Conservation (phyloP, 306 rosid species). For the Medicago ruthenica region DNA sequence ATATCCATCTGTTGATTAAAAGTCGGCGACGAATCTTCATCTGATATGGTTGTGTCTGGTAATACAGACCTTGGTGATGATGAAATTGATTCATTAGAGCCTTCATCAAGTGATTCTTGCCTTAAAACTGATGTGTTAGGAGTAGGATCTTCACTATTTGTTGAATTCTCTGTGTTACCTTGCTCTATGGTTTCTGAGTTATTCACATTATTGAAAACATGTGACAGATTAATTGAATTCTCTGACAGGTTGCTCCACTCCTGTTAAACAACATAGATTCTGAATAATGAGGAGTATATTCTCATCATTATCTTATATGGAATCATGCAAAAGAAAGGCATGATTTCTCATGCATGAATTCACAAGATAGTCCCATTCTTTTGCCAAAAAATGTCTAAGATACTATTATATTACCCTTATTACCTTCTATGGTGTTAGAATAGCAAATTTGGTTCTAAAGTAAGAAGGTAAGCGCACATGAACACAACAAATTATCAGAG, state of each 20-base stretch:
- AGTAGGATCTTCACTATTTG: constrained; percentile 40
- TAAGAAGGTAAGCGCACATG: too few species aligned
- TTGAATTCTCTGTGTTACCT: constrained; percentile 42
- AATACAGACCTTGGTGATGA: constrained; percentile 57
- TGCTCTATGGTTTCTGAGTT: constrained; percentile 14
- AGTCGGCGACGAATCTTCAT: constrained; percentile 42
- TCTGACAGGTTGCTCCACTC: constrained; percentile 37
- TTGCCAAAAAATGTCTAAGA: too few species aligned
- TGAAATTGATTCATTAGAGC: constrained; percentile 41
- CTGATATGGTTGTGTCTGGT: constrained; percentile 31
- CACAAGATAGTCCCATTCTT: too few species aligned
- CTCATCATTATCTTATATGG: background rate
- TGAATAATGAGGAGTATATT: background rate
- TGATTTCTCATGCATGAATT: constrained; percentile 17
- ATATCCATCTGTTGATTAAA: constrained; percentile 30
- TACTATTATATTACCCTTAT: too few species aligned
- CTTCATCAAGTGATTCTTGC: constrained; percentile 50
- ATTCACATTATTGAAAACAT: constrained; percentile 19
- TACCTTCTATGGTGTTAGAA: too few species aligned
- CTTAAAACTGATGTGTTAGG: constrained; percentile 29
- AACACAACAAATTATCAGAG: too few species aligned
- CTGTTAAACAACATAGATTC: constrained; percentile 37
- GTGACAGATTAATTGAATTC: constrained; percentile 40
- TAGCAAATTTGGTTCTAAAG: too few species aligned
- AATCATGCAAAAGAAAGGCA: background rate